Evolutionary conservation across 257 asterid genomes (phyloP), one percentile per base, ranked within the genome.

Genomic region (Solanum verrucosum): DNA sequence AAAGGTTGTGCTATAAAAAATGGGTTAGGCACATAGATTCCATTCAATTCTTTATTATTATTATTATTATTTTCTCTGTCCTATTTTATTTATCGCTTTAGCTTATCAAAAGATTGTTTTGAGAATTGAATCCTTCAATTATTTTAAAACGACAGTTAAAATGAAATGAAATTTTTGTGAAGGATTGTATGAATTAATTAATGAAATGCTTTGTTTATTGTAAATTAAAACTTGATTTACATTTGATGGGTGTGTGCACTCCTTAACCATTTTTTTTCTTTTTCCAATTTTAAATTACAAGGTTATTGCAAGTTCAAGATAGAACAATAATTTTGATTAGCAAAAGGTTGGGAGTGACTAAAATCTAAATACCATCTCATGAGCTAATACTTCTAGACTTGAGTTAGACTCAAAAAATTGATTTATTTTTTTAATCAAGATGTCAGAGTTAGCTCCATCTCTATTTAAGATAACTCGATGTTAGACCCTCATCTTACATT

Each of bases 381-480:
- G 12, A 49, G 59, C 59, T 49, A 49, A 49, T 14, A 49, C 21
- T 15, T 49, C 6, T 49, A 49, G 7, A 49, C 8, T 15, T 49
- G 21, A 49, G 7, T 49, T 49, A 5, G 21, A 49, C 7, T 49
- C 3, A 0, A 0, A 49, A 49, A 49, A 14, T 0, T 0, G 0
- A 46, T 14, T 4, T 46, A 1, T 49, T 49, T 46, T 49, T 49
- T 49, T 5, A 1, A 49, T 49, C 59, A 49, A 16, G 3, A 49
- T 15, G 0, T 49, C 1, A 15, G 21, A 49, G 59, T 5, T 49
- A 49, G 59, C 59, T 49, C 1, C 1, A 49, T 49, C 21, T 49
- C 59, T 49, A 49, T 49, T 49, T 49, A 49, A 0, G 59, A 49
- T 15, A 0, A 49, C 59, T 49, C 21, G 68, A 60, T 60, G 13